Base-by-base conservation (phyloP, 164 flowering plant genomes). In the Saururus chinensis region DNA sequence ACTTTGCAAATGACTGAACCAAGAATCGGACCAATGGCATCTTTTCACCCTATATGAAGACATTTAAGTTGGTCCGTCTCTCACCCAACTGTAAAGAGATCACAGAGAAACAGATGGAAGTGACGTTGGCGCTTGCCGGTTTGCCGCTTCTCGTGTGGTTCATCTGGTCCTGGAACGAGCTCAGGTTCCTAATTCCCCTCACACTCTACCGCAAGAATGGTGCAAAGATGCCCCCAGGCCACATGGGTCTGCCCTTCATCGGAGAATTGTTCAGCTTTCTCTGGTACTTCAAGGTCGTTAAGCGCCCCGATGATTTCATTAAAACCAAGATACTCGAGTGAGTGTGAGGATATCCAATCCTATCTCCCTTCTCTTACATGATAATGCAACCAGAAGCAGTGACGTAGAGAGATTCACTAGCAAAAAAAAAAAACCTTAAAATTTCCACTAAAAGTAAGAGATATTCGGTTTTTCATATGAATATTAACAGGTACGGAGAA, bases 241-340 rank as follows among this genome's bases (percentile, higher is more conserved):
- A 62, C 68, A 76, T 81, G 82, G 87, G 83, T 13, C 19, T 79
- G 7, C 80, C 82, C 0, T 64, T 71, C 57, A 7, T 77, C 1
- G 85, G 87, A 9, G 85, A 83, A 57, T 66, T 77, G 75, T 30
- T 77, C 40, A 63, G 60, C 4, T 78, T 81, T 64, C 73, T 81
- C 37, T 79, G 84, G 84, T 79, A 81, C 70, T 81, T 83, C 76
- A 83, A 78, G 62, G 5, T 81, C 53, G 52, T 69, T 6, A 57
- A 84, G 9, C 73, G 74, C 35, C 82, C 85, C 0, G 84, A 79
- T 48, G 84, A 80, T 4, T 81, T 75, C 69, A 79, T 83, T 59
- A 61, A 19, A 11, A 23, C 20, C 0, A 53, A 23, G 56, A 45
- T 12, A 45, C 49, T 2, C 49, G 17, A 45, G 49, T 45, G 49